These are phyloP conservation scores for Clitocybe nebularis DNA, from an alignment of 1,284 basidiomycete genomes.

Conservation along the genomic window DNA sequence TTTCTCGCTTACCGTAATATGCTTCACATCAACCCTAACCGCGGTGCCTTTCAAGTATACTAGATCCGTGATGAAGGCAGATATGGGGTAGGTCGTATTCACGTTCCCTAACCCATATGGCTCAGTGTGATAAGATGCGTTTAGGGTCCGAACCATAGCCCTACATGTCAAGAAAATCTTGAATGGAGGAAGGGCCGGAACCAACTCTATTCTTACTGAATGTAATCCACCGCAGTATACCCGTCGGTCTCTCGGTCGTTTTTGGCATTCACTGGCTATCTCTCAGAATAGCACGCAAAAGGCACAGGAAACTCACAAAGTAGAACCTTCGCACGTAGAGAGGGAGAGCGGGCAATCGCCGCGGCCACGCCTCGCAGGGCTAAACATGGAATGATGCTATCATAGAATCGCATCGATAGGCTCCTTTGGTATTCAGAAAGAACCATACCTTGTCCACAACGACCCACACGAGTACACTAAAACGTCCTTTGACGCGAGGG, in stretches of 20 bases:
- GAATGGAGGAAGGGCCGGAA: constrained; percentile 12
- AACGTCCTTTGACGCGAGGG: constrained; percentile 61
- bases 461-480: constrained; percentile 92
- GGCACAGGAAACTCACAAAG: constrained; percentile 53
- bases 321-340: constrained; percentile 78
- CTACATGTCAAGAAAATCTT: constrained; percentile 30
- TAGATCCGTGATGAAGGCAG: constrained; percentile 81
- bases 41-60: constrained; percentile 67
- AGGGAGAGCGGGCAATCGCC: constrained; percentile 73
- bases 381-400: constrained; percentile 86
- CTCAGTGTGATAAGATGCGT: constrained; percentile 50
- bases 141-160: constrained; percentile 69
- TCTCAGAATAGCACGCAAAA: constrained; percentile 10
- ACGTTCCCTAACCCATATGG: constrained; percentile 53
- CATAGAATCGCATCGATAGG: constrained; percentile 6
- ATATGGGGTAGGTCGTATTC: constrained; percentile 61
- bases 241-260: constrained; percentile 91
- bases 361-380: constrained; percentile 80
- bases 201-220: constrained; percentile 45
- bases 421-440: not conserved
- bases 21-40: constrained; percentile 58
- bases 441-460: constrained; percentile 81
- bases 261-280: constrained; percentile 70
- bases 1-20: constrained; percentile 64
- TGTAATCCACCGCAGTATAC: constrained; percentile 83